Conservation (phyloP, 805 yeast genomes). For the Ogataea populi-albae region DNA sequence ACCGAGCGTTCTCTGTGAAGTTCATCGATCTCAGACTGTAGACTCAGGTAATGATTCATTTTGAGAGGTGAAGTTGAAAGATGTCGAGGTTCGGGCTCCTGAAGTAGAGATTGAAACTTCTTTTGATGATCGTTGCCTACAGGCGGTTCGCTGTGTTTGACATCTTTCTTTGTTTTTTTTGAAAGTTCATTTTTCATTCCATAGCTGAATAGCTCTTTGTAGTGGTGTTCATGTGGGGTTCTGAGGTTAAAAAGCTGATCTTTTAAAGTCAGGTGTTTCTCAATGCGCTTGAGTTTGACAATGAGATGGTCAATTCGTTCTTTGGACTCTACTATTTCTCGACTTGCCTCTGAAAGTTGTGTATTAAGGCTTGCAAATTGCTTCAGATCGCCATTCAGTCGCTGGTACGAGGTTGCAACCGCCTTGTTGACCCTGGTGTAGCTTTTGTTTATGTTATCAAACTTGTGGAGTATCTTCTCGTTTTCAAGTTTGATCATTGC, state of each 20-base stretch:
- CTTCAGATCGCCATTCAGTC: constrained; percentile 2
- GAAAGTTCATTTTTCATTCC: constrained; percentile 24
- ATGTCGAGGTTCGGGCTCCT: constrained; percentile 1
- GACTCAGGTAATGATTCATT: constrained; percentile 24
- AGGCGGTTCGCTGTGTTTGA: not conserved
- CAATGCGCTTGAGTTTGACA: constrained; percentile 32
- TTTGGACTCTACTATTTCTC: constrained; percentile 12
- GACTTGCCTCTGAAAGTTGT: constrained; percentile 26
- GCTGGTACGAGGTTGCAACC: constrained; percentile 7
- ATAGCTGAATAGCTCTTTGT: constrained; percentile 36
- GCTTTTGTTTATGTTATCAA: constrained; percentile 13
- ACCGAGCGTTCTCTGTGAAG: constrained; percentile 18
- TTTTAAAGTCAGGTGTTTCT: constrained; percentile 33
- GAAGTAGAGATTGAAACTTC: not conserved
- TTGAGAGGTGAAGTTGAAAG: constrained; percentile 15
- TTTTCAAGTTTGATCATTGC: constrained; percentile 24
- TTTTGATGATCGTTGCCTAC: not conserved
- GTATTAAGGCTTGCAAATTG: constrained; percentile 5
- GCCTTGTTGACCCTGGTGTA: constrained; percentile 11
- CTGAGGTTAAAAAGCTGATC: constrained; percentile 36
- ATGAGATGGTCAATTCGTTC: constrained; percentile 25
- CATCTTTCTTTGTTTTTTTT: constrained; percentile 2
- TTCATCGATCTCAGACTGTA: constrained; percentile 28
- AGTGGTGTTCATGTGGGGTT: constrained; percentile 42
- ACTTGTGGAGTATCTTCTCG: constrained; percentile 18